phyloP scores from a whole-genome alignment of 1,139 yeast species.

The Taiozyma onychis region DNA sequence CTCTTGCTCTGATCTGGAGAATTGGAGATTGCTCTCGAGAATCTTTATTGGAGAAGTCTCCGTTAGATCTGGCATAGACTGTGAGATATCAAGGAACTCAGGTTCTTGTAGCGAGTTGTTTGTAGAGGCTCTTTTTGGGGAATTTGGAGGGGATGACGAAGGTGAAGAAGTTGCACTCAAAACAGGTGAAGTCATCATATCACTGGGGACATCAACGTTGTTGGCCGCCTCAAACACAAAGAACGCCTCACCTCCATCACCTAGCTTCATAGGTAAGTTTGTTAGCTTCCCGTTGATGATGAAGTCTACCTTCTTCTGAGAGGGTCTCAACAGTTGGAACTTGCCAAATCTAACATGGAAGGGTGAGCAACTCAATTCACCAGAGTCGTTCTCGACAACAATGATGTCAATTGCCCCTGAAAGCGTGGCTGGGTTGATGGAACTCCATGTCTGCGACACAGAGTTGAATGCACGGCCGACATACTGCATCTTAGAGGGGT shows the following conservation, averaged over 20 bases:
- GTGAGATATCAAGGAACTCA: conserved; percentile 43
- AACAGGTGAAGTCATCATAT: conserved; percentile 87
- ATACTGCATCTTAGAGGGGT: conserved; percentile 64
- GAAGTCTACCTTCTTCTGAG: conserved; percentile 89
- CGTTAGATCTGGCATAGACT: conserved; percentile 15
- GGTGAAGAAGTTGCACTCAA: conserved; percentile 76
- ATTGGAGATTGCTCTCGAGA: background rate
- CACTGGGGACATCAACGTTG: conserved; percentile 57
- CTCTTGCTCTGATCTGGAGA: conserved; percentile 4
- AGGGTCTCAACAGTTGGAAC: conserved; percentile 89
- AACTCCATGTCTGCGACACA: conserved; percentile 95
- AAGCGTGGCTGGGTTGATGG: conserved; percentile 91
- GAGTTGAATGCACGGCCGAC: conserved; percentile 93
- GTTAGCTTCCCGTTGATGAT: conserved; percentile 79
- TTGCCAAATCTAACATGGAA: conserved; percentile 96
- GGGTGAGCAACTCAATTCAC: conserved; percentile 85
- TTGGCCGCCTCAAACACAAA: conserved; percentile 86
- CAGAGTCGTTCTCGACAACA: conserved; percentile 88
- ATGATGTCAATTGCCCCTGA: conserved; percentile 97
- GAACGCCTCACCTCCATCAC: conserved; percentile 98
- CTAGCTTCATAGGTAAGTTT: conserved; percentile 89
- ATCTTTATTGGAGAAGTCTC: conserved; percentile 1
- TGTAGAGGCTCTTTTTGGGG: conserved; percentile 16
- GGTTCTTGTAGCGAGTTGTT: conserved; percentile 40
- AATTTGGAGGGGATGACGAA: conserved; percentile 41